A percentile compares a stretch with the other conserved stretches of the same genome.
Evolutionary conservation across 768 basidiomycete species (phyloP).

Genomic region (Lactifluus echinatus): DNA sequence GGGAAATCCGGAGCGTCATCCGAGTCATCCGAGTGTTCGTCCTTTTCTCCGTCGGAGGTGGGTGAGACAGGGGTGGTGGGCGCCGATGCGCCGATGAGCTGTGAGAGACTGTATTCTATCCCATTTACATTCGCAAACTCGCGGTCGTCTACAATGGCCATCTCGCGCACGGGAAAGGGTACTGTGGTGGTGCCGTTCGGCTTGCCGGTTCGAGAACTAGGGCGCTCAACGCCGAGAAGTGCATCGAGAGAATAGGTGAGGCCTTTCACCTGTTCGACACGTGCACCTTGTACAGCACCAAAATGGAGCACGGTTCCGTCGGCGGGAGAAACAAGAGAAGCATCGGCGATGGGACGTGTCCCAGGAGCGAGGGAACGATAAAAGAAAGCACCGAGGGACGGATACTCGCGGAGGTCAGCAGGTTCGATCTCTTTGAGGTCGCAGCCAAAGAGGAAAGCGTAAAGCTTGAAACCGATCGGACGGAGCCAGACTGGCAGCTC

Average conservation of each 20-base stretch:
- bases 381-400: slow-evolving; percentile 91
- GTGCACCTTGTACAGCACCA: slow-evolving; percentile 67
- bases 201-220: slow-evolving; percentile 32
- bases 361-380: slow-evolving; percentile 82
- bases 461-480: slow-evolving; percentile 81
- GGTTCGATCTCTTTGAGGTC: slow-evolving; percentile 87
- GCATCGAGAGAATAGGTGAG: slow-evolving; percentile 95
- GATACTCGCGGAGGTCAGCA: slow-evolving; percentile 67
- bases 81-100: slow-evolving; percentile 60
- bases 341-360: slow-evolving; percentile 57
- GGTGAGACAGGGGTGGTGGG: slow-evolving; percentile 31
- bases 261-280: slow-evolving; percentile 96
- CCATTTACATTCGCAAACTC: slow-evolving; percentile 97
- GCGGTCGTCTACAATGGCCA: slow-evolving; percentile 65
- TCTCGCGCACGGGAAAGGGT: slow-evolving; percentile 38
- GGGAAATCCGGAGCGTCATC: slow-evolving; percentile 18
- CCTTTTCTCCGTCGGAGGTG: slow-evolving; percentile 23
- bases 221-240: slow-evolving; percentile 67
- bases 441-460: slow-evolving; percentile 85
- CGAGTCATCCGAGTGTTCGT: too few species aligned
- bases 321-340: slow-evolving; percentile 75
- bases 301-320: slow-evolving; percentile 92
- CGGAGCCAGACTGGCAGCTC: slow-evolving; percentile 93
- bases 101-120: slow-evolving; percentile 88
- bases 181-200: not conserved